Conservation (phyloP, 257 asterid genomes). For the Striga asiatica region DNA sequence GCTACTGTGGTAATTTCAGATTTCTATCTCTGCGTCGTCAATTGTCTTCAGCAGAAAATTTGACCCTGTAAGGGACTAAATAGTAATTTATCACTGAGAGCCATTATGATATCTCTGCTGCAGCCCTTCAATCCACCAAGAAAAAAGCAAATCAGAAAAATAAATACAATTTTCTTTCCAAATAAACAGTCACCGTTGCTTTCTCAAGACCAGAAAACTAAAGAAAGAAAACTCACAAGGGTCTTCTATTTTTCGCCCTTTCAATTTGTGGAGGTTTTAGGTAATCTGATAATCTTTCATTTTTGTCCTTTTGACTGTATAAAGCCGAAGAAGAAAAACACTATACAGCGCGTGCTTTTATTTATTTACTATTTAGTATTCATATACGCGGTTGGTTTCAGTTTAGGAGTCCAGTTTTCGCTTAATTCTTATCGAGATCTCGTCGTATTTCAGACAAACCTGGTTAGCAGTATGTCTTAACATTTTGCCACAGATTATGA, state of each 20-base stretch:
- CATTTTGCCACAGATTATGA: neutral
- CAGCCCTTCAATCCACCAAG: neutral
- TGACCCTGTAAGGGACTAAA: conserved; percentile 25
- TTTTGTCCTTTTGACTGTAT: too few relatives aligned
- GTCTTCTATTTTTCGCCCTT: neutral
- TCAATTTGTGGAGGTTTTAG: neutral
- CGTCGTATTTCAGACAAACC: too few relatives aligned
- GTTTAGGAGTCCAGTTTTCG: too few relatives aligned
- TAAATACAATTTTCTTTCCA: neutral
- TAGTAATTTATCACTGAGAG: conserved; percentile 20
- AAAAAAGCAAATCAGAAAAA: neutral
- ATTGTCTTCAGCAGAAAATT: conserved; percentile 19
- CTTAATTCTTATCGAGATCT: too few relatives aligned
- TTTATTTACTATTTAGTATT: too few relatives aligned
- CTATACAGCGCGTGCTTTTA: too few relatives aligned
- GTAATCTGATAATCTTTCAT: neutral
- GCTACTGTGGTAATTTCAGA: conserved; percentile 4
- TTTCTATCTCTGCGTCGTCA: conserved; percentile 2
- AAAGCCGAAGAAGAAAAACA: too few relatives aligned
- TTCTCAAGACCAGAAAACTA: neutral
- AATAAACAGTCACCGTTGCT: neutral
- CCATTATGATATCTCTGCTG: conserved; percentile 35
- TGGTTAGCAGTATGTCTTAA: too few relatives aligned
- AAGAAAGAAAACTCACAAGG: too few relatives aligned
- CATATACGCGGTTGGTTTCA: too few relatives aligned